phyloP scores from a whole-genome alignment of 1,139 yeast species.

The Candida sanyaensis region DNA sequence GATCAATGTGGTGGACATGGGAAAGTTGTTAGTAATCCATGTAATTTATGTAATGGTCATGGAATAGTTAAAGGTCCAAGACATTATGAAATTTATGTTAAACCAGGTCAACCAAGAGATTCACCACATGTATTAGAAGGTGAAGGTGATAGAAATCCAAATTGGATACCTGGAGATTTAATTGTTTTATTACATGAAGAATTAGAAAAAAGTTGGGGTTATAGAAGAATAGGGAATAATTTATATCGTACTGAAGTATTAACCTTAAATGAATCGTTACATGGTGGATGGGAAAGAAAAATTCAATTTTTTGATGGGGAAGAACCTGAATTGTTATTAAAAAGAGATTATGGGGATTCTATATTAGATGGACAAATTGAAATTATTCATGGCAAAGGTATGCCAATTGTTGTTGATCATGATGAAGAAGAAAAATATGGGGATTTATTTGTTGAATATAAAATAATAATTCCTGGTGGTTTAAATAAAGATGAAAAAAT shows the following conservation, averaged over 20 bases:
- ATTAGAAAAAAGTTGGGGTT: constrained; percentile 67
- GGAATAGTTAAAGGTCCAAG: constrained; percentile 62
- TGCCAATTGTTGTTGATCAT: constrained; percentile 55
- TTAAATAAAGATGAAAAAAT: not conserved
- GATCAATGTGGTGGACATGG: constrained; percentile 83
- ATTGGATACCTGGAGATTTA: constrained; percentile 79
- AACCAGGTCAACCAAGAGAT: constrained; percentile 70
- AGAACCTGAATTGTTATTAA: constrained; percentile 33
- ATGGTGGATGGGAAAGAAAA: constrained; percentile 78
- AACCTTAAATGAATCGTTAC: constrained; percentile 66
- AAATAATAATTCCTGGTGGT: constrained; percentile 51
- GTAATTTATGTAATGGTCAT: constrained; percentile 69
- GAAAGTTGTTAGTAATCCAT: constrained; percentile 57
- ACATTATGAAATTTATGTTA: constrained; percentile 60
- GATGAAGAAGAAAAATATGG: constrained; percentile 60
- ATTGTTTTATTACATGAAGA: constrained; percentile 59
- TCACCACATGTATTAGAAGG: constrained; percentile 63
- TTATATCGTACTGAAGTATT: constrained; percentile 82
- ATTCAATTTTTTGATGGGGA: constrained; percentile 51
- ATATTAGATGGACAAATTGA: constrained; percentile 74
- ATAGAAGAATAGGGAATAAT: constrained; percentile 72
- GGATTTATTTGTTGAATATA: constrained; percentile 72
- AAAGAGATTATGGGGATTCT: constrained; percentile 51
- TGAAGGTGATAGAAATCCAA: constrained; percentile 85
- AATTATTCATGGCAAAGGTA: constrained; percentile 70